These are phyloP conservation scores for Isatis tinctoria DNA, from an alignment of 345 rosid genomes.

Conservation along the genomic window DNA sequence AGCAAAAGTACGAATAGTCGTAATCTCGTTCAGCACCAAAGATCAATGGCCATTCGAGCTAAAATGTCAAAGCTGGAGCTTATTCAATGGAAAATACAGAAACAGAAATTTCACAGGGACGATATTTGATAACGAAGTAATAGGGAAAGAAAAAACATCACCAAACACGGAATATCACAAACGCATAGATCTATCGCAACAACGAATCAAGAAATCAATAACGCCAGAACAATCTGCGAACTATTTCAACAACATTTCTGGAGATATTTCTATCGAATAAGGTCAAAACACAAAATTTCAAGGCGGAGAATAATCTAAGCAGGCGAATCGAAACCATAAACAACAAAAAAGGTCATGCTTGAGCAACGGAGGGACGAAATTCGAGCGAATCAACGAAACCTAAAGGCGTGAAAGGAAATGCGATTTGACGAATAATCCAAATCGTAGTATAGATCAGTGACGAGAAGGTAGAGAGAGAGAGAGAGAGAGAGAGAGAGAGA, in stretches of 20 bases:
- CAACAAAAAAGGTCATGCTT: not conserved
- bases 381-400: not conserved
- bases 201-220: conserved; percentile 10
- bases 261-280: not conserved
- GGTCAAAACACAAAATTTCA: not conserved
- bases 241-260: not conserved
- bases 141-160: not conserved
- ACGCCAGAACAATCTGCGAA: not conserved
- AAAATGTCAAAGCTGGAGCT: not conserved
- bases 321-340: conserved; percentile 3
- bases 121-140: not conserved
- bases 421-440: conserved; percentile 7
- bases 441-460: conserved; percentile 23
- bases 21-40: not conserved
- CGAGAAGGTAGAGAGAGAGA: conserved; percentile 7
- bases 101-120: not conserved
- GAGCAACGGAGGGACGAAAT: not conserved
- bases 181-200: conserved; percentile 14
- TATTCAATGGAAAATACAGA: not conserved
- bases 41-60: conserved; percentile 1
- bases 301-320: not conserved
- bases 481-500: not conserved
- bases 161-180: not conserved
- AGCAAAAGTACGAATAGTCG: too few relatives aligned
- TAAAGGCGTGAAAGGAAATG: conserved; percentile 11